Base-by-base conservation (phyloP, 2,329 filamentous ascomycete genomes). In the Penicillium oxalicum region DNA sequence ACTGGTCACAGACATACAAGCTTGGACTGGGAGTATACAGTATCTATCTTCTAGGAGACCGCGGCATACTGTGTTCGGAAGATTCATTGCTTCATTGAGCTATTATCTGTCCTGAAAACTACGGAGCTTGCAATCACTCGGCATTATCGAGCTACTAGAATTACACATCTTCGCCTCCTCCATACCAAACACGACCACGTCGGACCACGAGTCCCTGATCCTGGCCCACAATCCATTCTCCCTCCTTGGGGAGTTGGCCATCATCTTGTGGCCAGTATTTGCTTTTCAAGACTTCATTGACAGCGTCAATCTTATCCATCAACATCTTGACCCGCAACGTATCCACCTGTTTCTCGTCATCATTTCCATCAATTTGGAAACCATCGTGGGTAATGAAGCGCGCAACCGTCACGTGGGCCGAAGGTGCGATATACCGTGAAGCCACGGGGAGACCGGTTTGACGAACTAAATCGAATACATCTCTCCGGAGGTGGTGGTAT, bases 371-470 rank as follows among this genome's bases (percentile, higher is more conserved):
- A 6, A 33, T 65, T 7, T 51, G 32, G 51, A 80, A 74, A 41
- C 91, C 87, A 5, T 76, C 72, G 33, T 82, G 77, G 6, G 76
- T 78, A 34, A 95, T 78, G 64, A 91, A 95, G 3, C 91, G 77
- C 0, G 80, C 89, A 44, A 96, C 78, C 0, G 91, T 96, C 60
- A 95, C 78, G 70, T 96, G 91, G 9, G 88, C 88, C 44, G 86
- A 91, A 1, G 90, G 90, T 2, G 94, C 87, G n/a, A 91, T 83
- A 64, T 95, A 96, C 44, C 91, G 78, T 43, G 86, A 88, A 29
- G 78, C 84, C 32, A 95, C 77, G 9, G 78, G 72, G 9, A 91
- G 74, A 2, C 85, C 86, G 0, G 81, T 77, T 2, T 72, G 72
- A 29, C 74, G 72, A 3, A 80, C 79, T 38, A 83, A 72, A 35